These are phyloP conservation scores for Yamagishiella unicocca DNA, from an alignment of 139 green algal genomes.

Conservation along the genomic window DNA sequence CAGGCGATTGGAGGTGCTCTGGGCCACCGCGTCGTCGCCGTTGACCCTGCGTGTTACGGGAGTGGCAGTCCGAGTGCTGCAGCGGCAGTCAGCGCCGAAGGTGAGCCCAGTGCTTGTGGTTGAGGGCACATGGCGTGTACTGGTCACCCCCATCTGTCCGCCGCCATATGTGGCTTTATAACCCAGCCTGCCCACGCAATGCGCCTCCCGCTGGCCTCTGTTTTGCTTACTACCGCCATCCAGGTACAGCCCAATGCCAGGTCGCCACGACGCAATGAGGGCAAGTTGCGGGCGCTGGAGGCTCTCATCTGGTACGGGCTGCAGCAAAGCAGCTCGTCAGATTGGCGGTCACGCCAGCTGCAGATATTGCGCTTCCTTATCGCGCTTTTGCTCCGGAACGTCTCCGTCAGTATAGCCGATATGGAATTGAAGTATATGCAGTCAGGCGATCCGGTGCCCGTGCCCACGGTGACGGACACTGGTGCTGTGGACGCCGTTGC, in stretches of 20 bases:
- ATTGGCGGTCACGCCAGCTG: neutral
- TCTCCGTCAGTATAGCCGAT: slow-evolving; percentile 1
- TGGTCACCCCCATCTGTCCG: no score
- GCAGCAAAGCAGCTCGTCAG: neutral
- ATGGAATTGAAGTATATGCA: slow-evolving; percentile 36
- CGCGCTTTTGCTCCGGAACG: slow-evolving; percentile 11
- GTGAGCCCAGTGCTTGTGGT: no score
- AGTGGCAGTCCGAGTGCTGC: neutral
- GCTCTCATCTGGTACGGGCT: slow-evolving; percentile 18
- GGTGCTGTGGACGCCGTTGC: neutral
- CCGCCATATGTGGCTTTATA: no score
- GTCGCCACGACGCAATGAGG: neutral
- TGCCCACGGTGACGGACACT: neutral
- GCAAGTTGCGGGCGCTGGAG: slow-evolving; percentile 39
- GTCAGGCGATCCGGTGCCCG: slow-evolving; percentile 23
- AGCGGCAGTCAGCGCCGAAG: slow-evolving; percentile 7
- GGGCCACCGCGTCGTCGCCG: neutral
- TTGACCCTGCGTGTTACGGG: slow-evolving; percentile 14
- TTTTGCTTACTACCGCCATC: no score
- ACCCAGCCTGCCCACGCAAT: no score
- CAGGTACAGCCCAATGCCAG: neutral
- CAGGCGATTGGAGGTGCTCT: neutral
- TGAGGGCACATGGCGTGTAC: no score
- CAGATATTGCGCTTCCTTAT: slow-evolving; percentile 1
- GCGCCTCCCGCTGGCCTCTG: no score